These are phyloP conservation scores for Tricholoma matsutake DNA, from an alignment of 768 basidiomycete species.

Conservation along the genomic window DNA sequence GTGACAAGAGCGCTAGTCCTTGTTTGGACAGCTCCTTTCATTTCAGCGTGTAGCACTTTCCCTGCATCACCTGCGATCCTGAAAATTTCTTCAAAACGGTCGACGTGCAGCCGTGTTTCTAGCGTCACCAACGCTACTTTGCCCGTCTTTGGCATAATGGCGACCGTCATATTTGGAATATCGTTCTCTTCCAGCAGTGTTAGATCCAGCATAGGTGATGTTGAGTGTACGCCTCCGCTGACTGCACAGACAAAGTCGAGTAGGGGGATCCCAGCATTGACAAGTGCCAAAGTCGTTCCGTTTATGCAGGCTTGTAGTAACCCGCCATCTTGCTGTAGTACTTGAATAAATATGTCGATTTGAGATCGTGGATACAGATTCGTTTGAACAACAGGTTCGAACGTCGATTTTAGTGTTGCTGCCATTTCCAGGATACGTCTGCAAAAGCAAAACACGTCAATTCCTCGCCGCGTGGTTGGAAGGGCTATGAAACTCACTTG, in stretches of 20 bases:
- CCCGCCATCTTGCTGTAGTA: constrained; percentile 92
- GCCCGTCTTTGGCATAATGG: constrained; percentile 82
- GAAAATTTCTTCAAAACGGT: constrained; percentile 89
- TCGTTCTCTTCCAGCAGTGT: constrained; percentile 89
- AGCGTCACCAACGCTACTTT: constrained; percentile 87
- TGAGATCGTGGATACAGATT: constrained; percentile 90
- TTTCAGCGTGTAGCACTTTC: constrained; percentile 76
- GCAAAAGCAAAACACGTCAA: constrained; percentile 2
- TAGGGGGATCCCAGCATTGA: constrained; percentile 87
- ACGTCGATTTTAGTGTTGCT: constrained; percentile 86
- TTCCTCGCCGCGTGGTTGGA: not conserved
- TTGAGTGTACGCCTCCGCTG: constrained; percentile 82
- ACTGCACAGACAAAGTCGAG: constrained; percentile 90
- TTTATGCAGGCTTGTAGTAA: constrained; percentile 91
- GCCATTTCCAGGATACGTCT: constrained; percentile 89
- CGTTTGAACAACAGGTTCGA: constrained; percentile 92
- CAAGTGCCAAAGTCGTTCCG: constrained; percentile 88
- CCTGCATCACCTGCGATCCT: constrained; percentile 74
- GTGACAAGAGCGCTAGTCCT: constrained; percentile 61
- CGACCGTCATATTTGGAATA: constrained; percentile 84
- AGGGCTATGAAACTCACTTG: constrained; percentile 58
- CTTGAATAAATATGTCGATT: constrained; percentile 92
- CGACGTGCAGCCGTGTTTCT: constrained; percentile 92
- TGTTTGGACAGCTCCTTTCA: constrained; percentile 67
- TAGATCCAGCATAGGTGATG: constrained; percentile 81